Conservation (phyloP, 768 basidiomycete species). For the Rhizopogon roseolus region DNA sequence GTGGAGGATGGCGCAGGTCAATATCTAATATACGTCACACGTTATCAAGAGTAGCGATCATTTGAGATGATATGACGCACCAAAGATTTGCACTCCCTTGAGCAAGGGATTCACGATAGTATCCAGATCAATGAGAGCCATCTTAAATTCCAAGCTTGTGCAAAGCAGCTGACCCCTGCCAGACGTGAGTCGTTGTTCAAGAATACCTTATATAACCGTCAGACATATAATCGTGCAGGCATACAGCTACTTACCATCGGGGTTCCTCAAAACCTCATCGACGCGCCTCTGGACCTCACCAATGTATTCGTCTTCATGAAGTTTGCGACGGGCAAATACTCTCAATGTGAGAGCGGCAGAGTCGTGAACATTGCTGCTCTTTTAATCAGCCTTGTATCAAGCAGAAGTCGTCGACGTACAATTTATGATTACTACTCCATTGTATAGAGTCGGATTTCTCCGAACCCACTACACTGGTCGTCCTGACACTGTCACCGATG, state of each 20-base stretch:
- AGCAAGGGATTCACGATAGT: background rate
- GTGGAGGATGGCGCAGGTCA: constrained; percentile 1
- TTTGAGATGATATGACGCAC: background rate
- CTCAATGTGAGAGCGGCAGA: background rate
- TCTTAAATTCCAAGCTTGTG: background rate
- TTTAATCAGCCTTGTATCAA: background rate
- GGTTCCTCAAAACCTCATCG: background rate
- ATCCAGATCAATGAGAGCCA: background rate
- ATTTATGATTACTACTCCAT: background rate
- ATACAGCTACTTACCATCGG: background rate
- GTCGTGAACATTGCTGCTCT: background rate
- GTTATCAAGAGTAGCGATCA: background rate
- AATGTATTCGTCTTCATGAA: background rate
- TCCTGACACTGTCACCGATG: background rate
- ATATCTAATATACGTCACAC: background rate
- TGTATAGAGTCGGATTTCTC: background rate
- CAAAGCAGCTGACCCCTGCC: background rate
- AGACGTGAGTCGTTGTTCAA: background rate
- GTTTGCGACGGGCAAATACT: constrained; percentile 1
- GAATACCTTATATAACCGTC: background rate
- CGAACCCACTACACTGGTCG: background rate
- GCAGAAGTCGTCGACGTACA: background rate
- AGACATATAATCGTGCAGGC: background rate
- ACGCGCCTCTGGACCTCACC: background rate
- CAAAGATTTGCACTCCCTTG: background rate